A percentile compares a stretch with the other conserved stretches of the same genome.
Conservation (phyloP, 2,329 filamentous ascomycete species). For the Atkinsonella texensis region DNA sequence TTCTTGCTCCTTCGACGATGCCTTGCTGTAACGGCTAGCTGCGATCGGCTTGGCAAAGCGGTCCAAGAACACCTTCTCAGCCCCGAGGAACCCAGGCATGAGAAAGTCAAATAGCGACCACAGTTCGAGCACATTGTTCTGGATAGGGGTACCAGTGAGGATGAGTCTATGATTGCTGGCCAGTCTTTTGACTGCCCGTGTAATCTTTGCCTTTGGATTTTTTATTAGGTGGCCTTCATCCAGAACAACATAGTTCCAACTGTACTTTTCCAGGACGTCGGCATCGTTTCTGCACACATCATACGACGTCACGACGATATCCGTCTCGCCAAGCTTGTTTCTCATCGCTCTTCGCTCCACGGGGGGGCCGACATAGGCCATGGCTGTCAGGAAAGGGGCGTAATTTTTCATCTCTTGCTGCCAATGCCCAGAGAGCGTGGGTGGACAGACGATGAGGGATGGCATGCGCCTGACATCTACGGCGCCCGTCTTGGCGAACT, state of each 20-base stretch:
- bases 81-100: constrained; percentile 95
- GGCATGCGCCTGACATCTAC: constrained; percentile 70
- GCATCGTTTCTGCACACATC: constrained; percentile 95
- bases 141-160: constrained; percentile 90
- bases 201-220: constrained; percentile 95
- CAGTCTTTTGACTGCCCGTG: constrained; percentile 80
- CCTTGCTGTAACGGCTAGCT: constrained; percentile 89
- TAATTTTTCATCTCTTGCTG: constrained; percentile 95
- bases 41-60: constrained; percentile 92
- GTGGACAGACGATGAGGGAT: constrained; percentile 90
- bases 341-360: constrained; percentile 63
- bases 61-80: constrained; percentile 90
- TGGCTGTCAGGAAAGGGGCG: constrained; percentile 81
- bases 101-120: constrained; percentile 98
- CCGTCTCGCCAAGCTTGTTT: constrained; percentile 59
- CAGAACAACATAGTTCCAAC: constrained; percentile 94
- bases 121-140: constrained; percentile 92
- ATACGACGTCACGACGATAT: constrained; percentile 95
- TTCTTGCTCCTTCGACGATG: constrained; percentile 96
- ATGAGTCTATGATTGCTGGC: constrained; percentile 90
- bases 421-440: constrained; percentile 95
- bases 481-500: constrained; percentile 72
- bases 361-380: constrained; percentile 85
- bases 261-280: constrained; percentile 70
- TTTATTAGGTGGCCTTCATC: constrained; percentile 98